Conservation (phyloP, 768 basidiomycete species). For the Pleurotus platypus region DNA sequence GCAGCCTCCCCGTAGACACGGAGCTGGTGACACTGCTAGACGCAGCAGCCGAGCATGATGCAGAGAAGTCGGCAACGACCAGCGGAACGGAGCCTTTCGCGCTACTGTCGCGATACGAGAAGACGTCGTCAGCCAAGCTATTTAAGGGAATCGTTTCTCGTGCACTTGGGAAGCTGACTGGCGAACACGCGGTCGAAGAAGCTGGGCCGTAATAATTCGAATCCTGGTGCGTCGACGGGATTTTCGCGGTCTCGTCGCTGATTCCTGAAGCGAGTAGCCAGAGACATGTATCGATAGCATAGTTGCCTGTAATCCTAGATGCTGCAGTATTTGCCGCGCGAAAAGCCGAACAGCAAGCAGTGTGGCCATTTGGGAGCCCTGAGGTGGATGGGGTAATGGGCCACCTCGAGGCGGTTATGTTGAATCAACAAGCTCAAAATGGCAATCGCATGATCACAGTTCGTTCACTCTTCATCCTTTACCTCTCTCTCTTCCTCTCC, state of each 20-base stretch:
- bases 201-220: not conserved
- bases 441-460: conserved; percentile 8
- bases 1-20: conserved; percentile 89
- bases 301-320: not conserved
- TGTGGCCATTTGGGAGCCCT: not conserved
- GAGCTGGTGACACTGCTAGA: conserved; percentile 87
- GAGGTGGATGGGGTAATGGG: conserved; percentile 5
- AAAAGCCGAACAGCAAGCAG: too few relatives aligned
- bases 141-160: conserved; percentile 53
- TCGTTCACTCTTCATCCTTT: conserved; percentile 1
- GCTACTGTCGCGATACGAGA: conserved; percentile 58
- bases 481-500: conserved; percentile 7
- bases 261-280: not conserved
- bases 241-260: not conserved
- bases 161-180: not conserved
- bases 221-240: too few relatives aligned
- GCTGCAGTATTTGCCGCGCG: too few relatives aligned
- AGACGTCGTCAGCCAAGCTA: conserved; percentile 66
- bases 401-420: conserved; percentile 7
- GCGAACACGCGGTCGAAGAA: conserved; percentile 12
- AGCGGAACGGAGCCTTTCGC: conserved; percentile 30
- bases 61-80: conserved; percentile 13
- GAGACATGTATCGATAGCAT: conserved; percentile 3
- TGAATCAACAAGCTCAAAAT: conserved; percentile 7
- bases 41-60: conserved; percentile 39